Evolutionary conservation across 176 grass and related monocot species (phyloP).

Genomic region (Pontederia paniculata): DNA sequence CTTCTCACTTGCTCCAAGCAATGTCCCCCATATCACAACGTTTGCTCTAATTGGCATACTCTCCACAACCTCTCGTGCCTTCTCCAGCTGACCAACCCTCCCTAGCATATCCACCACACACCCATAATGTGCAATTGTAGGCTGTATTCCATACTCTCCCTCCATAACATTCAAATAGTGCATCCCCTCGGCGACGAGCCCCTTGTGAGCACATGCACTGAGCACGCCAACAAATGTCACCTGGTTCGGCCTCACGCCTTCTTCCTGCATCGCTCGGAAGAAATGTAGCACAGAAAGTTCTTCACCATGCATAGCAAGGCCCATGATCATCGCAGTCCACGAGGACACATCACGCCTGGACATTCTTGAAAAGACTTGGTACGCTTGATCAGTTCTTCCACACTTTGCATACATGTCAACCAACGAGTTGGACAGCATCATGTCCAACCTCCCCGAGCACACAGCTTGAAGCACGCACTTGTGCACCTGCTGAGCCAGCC

Average conservation of each 20-base stretch:
- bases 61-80: constrained; percentile 26
- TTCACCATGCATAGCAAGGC: constrained; percentile 24
- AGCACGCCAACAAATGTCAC: constrained; percentile 29
- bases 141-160: constrained; percentile 21
- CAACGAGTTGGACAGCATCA: constrained; percentile 27
- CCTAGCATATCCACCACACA: constrained; percentile 42
- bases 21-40: constrained; percentile 35
- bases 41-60: constrained; percentile 34
- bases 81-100: constrained; percentile 26
- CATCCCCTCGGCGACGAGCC: constrained; percentile 20
- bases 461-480: constrained; percentile 29
- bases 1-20: constrained; percentile 40
- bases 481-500: constrained; percentile 28
- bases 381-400: constrained; percentile 23
- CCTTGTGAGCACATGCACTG: constrained; percentile 27
- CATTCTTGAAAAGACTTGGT: constrained; percentile 26
- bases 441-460: constrained; percentile 16
- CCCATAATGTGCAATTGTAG: constrained; percentile 23
- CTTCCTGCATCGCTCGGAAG: constrained; percentile 28
- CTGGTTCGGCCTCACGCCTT: constrained; percentile 24
- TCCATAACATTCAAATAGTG: constrained; percentile 31
- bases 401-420: constrained; percentile 38
- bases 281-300: constrained; percentile 21
- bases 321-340: constrained; percentile 42
- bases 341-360: constrained; percentile 15